phyloP scores from a whole-genome alignment of 371 early-diverging fungal genomes.

The Rhizopus stolonifer region DNA sequence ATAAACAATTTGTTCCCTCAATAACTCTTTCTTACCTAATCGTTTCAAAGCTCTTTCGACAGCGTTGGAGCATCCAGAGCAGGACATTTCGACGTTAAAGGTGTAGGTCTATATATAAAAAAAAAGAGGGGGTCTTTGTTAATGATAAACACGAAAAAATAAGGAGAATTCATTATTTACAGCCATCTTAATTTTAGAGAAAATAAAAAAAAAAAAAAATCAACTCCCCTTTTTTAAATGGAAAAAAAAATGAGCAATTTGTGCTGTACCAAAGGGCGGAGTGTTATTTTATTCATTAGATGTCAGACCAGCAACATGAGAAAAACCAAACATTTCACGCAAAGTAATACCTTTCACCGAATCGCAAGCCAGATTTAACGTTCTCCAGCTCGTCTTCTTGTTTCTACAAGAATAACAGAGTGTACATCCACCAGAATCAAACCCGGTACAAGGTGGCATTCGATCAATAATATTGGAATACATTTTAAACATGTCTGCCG shows the following conservation, averaged over 20 bases:
- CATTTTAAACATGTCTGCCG: conserved; percentile 47
- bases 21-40: conserved; percentile 61
- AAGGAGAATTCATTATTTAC: conserved; percentile 1
- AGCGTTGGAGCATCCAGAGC: conserved; percentile 80
- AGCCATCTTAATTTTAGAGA: conserved; percentile 9
- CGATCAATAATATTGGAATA: conserved; percentile 50
- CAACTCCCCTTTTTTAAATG: not conserved
- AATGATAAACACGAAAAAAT: too few species aligned
- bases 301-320: conserved; percentile 16
- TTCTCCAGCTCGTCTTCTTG: conserved; percentile 51
- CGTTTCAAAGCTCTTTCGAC: conserved; percentile 70
- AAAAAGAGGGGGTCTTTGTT: not conserved
- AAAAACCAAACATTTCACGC: conserved; percentile 23
- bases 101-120: conserved; percentile 50
- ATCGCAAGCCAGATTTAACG: conserved; percentile 55
- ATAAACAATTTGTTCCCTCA: not conserved
- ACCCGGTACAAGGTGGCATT: conserved; percentile 28
- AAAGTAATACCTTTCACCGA: conserved; percentile 46
- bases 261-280: not conserved
- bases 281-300: not conserved
- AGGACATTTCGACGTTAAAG: conserved; percentile 82
- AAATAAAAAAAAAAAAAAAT: conserved; percentile 5
- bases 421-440: conserved; percentile 42
- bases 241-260: conserved; percentile 4
- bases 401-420: conserved; percentile 59